Conservation (phyloP, 2,329 filamentous ascomycete genomes). For the Talaromyces sp. region DNA sequence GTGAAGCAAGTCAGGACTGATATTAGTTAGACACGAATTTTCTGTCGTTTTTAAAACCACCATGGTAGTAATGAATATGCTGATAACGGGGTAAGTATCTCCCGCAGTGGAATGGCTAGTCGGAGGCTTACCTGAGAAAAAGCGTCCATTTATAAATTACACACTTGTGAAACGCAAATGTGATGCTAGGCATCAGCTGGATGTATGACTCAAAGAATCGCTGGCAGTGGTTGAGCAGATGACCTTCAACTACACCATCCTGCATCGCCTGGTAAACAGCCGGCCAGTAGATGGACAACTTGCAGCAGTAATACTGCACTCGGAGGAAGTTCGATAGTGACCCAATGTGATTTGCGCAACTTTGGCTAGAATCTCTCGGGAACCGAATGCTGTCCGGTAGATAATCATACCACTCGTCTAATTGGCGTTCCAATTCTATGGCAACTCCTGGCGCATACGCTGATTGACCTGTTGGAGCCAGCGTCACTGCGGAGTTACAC, state of each 20-base stretch:
- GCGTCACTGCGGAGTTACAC: slow-evolving; percentile 28
- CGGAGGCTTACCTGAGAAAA: slow-evolving; percentile 10
- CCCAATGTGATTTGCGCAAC: not conserved
- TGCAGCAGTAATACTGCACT: slow-evolving; percentile 32
- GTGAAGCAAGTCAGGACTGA: not conserved
- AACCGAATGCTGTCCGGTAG: slow-evolving; percentile 31
- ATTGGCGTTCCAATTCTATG: slow-evolving; percentile 31
- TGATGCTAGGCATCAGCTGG: slow-evolving; percentile 22
- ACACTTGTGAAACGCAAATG: slow-evolving; percentile 21
- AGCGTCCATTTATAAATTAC: slow-evolving; percentile 20
- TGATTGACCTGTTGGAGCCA: slow-evolving; percentile 20
- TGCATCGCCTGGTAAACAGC: slow-evolving; percentile 28
- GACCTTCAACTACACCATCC: slow-evolving; percentile 1
- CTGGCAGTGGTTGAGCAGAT: slow-evolving; percentile 22
- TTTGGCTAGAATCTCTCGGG: slow-evolving; percentile 9
- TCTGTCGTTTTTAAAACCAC: not conserved
- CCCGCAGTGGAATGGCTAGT: not conserved
- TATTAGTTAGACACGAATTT: not conserved
- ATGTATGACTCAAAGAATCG: slow-evolving; percentile 25
- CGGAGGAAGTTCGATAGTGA: slow-evolving; percentile 24
- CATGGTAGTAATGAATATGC: slow-evolving; percentile 10
- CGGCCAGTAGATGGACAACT: slow-evolving; percentile 33
- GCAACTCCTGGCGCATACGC: slow-evolving; percentile 32
- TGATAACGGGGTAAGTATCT: not conserved
- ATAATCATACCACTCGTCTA: slow-evolving; percentile 33